phyloP scores from a whole-genome alignment of 306 rosid species.

The Hippophae tibetana region DNA sequence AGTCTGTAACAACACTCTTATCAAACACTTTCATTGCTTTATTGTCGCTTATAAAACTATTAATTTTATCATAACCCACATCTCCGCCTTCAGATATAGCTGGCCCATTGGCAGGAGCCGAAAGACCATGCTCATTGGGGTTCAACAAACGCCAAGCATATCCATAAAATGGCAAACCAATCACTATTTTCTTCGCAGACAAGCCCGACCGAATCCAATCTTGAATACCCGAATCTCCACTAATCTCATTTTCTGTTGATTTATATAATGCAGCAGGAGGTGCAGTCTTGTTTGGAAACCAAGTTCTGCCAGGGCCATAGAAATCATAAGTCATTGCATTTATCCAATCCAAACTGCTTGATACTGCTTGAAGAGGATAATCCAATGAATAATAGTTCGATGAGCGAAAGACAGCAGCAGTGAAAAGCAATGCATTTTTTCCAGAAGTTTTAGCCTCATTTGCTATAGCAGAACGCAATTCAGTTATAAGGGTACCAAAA shows the following conservation, averaged over 20 bases:
- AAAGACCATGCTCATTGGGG: constrained; percentile 14
- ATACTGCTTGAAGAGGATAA: constrained; percentile 17
- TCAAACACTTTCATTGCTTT: constrained; percentile 5
- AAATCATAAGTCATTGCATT: constrained; percentile 37
- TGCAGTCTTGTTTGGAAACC: constrained; percentile 12
- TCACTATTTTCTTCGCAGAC: constrained; percentile 18
- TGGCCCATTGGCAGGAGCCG: constrained; percentile 28
- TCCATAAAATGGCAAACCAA: constrained; percentile 34
- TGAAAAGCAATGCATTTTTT: constrained; percentile 11
- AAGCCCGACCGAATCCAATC: constrained; percentile 22
- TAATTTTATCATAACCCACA: constrained; percentile 13
- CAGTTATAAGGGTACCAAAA: constrained; percentile 28
- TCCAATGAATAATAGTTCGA: constrained; percentile 8
- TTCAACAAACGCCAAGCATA: constrained; percentile 21
- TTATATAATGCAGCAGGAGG: constrained; percentile 26
- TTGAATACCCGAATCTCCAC: constrained; percentile 10
- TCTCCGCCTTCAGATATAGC: constrained; percentile 12
- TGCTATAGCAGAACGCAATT: constrained; percentile 32
- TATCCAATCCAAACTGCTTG: constrained; percentile 30
- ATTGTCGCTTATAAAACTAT: constrained; percentile 9
- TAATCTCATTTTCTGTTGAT: not conserved
- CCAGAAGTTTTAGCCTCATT: constrained; percentile 15
- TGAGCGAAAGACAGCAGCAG: constrained; percentile 25
- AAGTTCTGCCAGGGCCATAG: constrained; percentile 20
- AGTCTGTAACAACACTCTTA: constrained; percentile 11